Evolutionary conservation across 495 filamentous ascomycete species (phyloP), one percentile per base, ranked within the genome.

Genomic region (Aspergillus saccharolyticus): DNA sequence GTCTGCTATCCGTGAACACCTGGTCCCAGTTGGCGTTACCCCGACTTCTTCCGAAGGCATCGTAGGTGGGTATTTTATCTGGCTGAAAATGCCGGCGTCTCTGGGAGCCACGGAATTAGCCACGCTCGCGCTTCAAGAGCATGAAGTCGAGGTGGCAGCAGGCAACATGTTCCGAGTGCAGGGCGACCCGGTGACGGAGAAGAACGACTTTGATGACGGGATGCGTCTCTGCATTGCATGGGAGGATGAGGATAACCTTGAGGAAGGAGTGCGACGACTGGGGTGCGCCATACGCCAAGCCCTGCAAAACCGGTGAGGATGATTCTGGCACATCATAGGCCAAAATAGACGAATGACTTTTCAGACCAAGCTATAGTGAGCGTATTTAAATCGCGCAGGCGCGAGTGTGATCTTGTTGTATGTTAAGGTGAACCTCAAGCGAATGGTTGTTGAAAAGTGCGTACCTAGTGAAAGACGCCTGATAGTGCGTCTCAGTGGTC

Each of bases 51-150:
- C 58, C 70, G 0, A 54, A 58, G 3, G 54, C 6, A 39, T 69
- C 7, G 69, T 70, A 0, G 90, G 90, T 0, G 91, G 91, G 0
- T 95, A 90, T 68, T 95, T 94, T 66, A 72, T 91, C 33, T 96
- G 90, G 89, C 63, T 94, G 17, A 70, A 72, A 9, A 69, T 96
- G 17, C 88, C 88, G 0, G 52, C 62, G 17, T 65, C 67, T 4
- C 62, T 84, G 12, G 69, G 63, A 19, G 84, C 83, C 2, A 67
- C 67, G 28, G 78, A 73, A n/a, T 74, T 95, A 15, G 81, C 83
- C 12, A 17, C 53, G 18, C 53, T 64, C 25, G 63, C 57, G 42
- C 58, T 74, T 52, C 69, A 69, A 28, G 82, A 74, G 62, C 65
- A 72, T 3, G 76, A 85, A 48, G 81, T 86, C 65, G 82, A 81